Evolutionary conservation across 1,284 basidiomycete species (phyloP), one percentile per base, ranked within the genome.

Genomic region (Boletellus deceptivus): DNA sequence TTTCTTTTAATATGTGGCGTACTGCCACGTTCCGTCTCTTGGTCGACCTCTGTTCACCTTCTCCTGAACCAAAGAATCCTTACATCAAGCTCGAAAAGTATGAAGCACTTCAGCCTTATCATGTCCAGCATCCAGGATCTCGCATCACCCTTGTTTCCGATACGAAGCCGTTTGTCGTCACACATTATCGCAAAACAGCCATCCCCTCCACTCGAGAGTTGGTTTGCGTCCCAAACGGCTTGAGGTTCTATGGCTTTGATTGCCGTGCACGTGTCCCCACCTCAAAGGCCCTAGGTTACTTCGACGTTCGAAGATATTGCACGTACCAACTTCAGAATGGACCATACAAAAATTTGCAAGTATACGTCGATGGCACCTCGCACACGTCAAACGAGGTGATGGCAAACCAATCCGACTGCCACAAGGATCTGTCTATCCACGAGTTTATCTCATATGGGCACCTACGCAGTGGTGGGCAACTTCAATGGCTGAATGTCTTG

Each of bases 401-500:
- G 9, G 73, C 75, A 5, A 54, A 62, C 6, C 79, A 80, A 54
- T 57, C 56, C 0, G 55, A 69, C 5, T 76, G 75, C 35, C 68
- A 70, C 3, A 44, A 49, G 1, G 63, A 70, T 1, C 54, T 80
- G 2, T 65, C 55, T 8, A 55, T 75, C 4, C 76, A 79, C 29
- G 77, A 80, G 50, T 74, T 68, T 36, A 58, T 72, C 6, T 64
- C 73, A 0, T 79, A 75, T 49, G 71, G 71, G 0, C 61, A 63
- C 31, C 51, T 80, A 24, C 74, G 78, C 4, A 68, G 72, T 33
- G 77, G 78, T 2, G 53, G 62, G 4, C 58, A 57, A 1, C 54
- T 80, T 0, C 79, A 80, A 43, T 80, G 78, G 78, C 55, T 74
- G 37, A 81, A 80, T 49, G 72, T 80, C 16, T 58, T 70, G 6